Evolutionary conservation across 2,329 filamentous ascomycete species (phyloP).

Genomic region (Plenodomus lindquistii): DNA sequence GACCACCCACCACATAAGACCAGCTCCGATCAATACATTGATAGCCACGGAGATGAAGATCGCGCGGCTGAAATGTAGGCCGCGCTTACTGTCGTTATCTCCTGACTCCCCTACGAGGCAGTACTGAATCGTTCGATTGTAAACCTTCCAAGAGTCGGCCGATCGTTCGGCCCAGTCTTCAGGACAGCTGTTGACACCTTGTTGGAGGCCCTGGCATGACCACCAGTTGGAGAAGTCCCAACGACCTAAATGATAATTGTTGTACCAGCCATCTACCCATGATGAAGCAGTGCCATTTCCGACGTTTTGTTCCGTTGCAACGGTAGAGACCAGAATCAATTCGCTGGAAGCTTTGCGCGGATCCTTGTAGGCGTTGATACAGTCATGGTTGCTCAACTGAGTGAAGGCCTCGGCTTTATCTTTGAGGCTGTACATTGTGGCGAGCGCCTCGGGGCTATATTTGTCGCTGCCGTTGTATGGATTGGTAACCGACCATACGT

Average conservation of each 20-base stretch:
- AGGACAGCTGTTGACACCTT: too few relatives aligned
- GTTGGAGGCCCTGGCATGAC: too few relatives aligned
- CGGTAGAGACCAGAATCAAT: neutral
- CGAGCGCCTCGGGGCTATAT: neutral
- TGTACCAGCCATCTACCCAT: neutral
- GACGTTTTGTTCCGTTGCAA: neutral
- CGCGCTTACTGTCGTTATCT: neutral
- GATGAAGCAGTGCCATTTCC: neutral
- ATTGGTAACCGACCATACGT: conserved; percentile 1
- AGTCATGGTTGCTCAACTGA: neutral
- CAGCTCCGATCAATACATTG: neutral
- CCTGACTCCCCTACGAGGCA: neutral
- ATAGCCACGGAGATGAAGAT: neutral
- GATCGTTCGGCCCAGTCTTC: too few relatives aligned
- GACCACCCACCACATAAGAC: neutral
- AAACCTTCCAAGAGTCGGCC: neutral
- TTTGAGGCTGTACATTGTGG: neutral
- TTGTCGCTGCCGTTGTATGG: too few relatives aligned
- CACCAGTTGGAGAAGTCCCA: too few relatives aligned
- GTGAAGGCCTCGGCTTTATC: neutral
- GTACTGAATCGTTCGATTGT: neutral
- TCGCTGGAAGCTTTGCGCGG: neutral
- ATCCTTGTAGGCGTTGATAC: conserved; percentile 1
- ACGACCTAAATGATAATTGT: too few relatives aligned
- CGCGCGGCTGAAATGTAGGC: neutral